phyloP scores from a whole-genome alignment of 176 grass and related monocot genomes.

The Musa beccarii region DNA sequence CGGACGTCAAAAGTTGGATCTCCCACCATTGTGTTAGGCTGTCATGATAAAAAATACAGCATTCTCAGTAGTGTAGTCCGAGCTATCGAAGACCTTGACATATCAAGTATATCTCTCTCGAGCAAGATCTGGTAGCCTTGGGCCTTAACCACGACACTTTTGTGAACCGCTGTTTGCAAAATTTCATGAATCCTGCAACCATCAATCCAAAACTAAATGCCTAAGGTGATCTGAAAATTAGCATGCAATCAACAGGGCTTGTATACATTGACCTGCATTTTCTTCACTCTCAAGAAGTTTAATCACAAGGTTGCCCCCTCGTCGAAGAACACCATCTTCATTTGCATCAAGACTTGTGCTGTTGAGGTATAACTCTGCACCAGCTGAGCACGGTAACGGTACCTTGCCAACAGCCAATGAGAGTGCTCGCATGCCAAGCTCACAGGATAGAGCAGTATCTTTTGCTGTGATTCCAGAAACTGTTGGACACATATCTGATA shows the following conservation, averaged over 20 bases:
- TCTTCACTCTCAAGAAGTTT: conserved; percentile 73
- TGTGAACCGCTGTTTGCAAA: conserved; percentile 67
- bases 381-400: conserved; percentile 24
- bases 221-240: neutral
- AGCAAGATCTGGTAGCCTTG: conserved; percentile 72
- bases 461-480: conserved; percentile 86
- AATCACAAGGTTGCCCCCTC: conserved; percentile 61
- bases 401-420: conserved; percentile 73
- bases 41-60: neutral
- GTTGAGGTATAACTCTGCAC: conserved; percentile 43
- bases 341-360: conserved; percentile 39
- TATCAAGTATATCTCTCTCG: conserved; percentile 87
- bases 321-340: conserved; percentile 52
- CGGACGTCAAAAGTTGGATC: neutral
- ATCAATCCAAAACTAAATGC: neutral
- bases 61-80: conserved; percentile 13
- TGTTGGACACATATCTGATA: conserved; percentile 86
- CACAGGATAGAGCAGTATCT: conserved; percentile 77
- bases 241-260: too few relatives aligned
- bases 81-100: conserved; percentile 62
- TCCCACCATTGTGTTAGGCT: too few relatives aligned
- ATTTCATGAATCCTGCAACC: conserved; percentile 63
- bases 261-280: conserved; percentile 25
- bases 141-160: conserved; percentile 75
- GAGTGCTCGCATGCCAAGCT: conserved; percentile 52